Evolutionary conservation across 2,329 filamentous ascomycete genomes (phyloP).

Genomic region (Sclerotiophoma versabilis): DNA sequence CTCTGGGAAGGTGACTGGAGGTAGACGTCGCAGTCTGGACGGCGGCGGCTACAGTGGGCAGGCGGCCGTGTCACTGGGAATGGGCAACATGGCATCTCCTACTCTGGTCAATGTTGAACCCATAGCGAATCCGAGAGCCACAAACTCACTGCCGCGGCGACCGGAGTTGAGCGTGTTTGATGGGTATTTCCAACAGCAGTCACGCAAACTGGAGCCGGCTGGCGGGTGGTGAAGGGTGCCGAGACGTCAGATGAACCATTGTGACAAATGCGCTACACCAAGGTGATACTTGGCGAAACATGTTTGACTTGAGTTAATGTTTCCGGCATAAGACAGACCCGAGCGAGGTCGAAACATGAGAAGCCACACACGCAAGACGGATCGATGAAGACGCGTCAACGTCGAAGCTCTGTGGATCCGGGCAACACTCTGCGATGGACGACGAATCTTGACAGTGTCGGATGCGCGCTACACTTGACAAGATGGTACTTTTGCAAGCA

Average conservation of each 20-base stretch:
- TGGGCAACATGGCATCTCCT: constrained; percentile 17
- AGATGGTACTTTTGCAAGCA: too few species aligned
- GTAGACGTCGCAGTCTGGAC: constrained; percentile 46
- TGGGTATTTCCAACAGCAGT: constrained; percentile 46
- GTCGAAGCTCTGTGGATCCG: too few species aligned
- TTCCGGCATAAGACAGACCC: not conserved
- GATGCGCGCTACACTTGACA: too few species aligned
- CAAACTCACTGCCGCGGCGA: constrained; percentile 20
- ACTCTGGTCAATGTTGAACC: constrained; percentile 27
- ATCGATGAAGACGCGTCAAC: too few species aligned
- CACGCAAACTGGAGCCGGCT: constrained; percentile 30
- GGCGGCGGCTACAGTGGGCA: constrained; percentile 44
- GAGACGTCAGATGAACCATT: not conserved
- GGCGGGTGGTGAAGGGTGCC: constrained; percentile 28
- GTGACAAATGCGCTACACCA: not conserved
- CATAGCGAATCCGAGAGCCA: not conserved
- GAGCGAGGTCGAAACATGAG: not conserved
- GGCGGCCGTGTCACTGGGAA: constrained; percentile 28
- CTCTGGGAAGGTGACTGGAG: constrained; percentile 36
- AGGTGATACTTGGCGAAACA: not conserved
- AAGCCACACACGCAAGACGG: too few species aligned
- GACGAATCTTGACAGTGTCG: too few species aligned
- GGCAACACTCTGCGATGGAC: too few species aligned
- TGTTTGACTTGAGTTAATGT: not conserved
- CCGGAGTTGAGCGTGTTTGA: constrained; percentile 47